Evolutionary conservation across 768 basidiomycete species (phyloP), one percentile per base, ranked within the genome.

Genomic region (Grammothele lineata): DNA sequence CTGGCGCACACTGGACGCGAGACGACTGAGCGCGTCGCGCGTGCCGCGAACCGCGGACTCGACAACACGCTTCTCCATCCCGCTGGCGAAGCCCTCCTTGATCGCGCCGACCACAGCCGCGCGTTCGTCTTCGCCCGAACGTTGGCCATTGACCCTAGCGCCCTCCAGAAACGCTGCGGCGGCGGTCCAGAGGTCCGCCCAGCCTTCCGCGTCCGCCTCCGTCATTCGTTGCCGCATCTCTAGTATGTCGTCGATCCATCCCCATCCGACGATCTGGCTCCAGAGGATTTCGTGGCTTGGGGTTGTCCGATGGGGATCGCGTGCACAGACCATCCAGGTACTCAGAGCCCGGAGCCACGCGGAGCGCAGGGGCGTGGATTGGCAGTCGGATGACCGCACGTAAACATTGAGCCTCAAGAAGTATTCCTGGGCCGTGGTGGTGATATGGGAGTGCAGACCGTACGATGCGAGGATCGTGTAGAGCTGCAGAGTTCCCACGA

Each of bases 281-380:
- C 95, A 98, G 8, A 87, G 66, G 40, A 97, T 81, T 43, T 89
- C 91, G 64, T 98, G 95, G 7, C 72, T 74, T 0, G 92, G 92
- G 3, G 82, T 86, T 6, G 92, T 94, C 45, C 75, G 72, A 60
- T 98, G 95, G 5, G 95, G 94, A 58, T 98, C 87, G n/a, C 80
- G 76, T 0, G 92, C 91, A 55, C 90, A 94, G 3, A 78, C 70
- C 5, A 73, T 84, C 93, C 92, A 97, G 0, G 73, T 68, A 48
- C 79, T 77, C 2, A 91, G 54, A 8, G 92, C 66, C 9, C 68
- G 65, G 5, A 76, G 66, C 77, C 85, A 92, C 3, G 79, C 71
- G 22, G 63, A 48, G 32, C 66, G 67, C 34, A 79, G 70, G 10
- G 40, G 33, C 8, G 37, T 15, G 0, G 71, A 72, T 7, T 56